These are phyloP conservation scores for Pseudocercospora crystallina DNA, from an alignment of 2,329 filamentous ascomycete species.

Conservation along the genomic window DNA sequence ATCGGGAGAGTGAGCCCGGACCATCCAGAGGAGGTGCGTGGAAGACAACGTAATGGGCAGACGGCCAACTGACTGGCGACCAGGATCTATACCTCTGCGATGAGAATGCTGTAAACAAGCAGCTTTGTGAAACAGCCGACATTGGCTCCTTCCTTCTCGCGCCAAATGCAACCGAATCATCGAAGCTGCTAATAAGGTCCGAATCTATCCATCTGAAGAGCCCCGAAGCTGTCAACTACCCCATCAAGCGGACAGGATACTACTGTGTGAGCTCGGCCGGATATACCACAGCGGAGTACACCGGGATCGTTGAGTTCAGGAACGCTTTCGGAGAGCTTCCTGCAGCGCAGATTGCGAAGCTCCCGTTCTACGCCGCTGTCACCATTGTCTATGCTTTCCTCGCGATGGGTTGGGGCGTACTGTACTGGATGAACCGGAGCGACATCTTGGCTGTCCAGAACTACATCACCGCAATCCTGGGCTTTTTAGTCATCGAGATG, in stretches of 20 bases:
- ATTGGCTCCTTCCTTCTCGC: slow-evolving; percentile 82
- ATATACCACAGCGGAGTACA: slow-evolving; percentile 69
- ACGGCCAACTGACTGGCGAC: slow-evolving; percentile 18
- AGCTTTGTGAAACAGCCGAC: slow-evolving; percentile 73
- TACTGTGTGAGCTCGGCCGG: slow-evolving; percentile 85
- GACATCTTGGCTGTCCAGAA: slow-evolving; percentile 98
- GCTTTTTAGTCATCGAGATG: slow-evolving; percentile 94
- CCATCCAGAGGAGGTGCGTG: slow-evolving; percentile 8
- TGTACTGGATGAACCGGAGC: slow-evolving; percentile 90
- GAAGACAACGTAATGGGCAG: neutral
- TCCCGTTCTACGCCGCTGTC: slow-evolving; percentile 94
- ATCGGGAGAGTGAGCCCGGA: slow-evolving; percentile 67
- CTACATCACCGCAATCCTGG: slow-evolving; percentile 94
- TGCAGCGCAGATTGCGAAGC: slow-evolving; percentile 91
- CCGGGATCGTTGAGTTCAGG: slow-evolving; percentile 82
- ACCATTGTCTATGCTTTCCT: slow-evolving; percentile 92
- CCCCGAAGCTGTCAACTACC: slow-evolving; percentile 73
- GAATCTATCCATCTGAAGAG: slow-evolving; percentile 79
- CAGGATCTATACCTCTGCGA: slow-evolving; percentile 74
- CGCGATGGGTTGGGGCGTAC: slow-evolving; percentile 84
- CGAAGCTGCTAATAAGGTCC: slow-evolving; percentile 72
- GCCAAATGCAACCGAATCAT: slow-evolving; percentile 69
- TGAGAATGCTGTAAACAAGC: slow-evolving; percentile 64
- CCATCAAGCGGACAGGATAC: slow-evolving; percentile 86
- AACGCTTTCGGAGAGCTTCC: slow-evolving; percentile 96